phyloP scores from a whole-genome alignment of 208 protist genomes.

The Trypanosoma platydactyli region DNA sequence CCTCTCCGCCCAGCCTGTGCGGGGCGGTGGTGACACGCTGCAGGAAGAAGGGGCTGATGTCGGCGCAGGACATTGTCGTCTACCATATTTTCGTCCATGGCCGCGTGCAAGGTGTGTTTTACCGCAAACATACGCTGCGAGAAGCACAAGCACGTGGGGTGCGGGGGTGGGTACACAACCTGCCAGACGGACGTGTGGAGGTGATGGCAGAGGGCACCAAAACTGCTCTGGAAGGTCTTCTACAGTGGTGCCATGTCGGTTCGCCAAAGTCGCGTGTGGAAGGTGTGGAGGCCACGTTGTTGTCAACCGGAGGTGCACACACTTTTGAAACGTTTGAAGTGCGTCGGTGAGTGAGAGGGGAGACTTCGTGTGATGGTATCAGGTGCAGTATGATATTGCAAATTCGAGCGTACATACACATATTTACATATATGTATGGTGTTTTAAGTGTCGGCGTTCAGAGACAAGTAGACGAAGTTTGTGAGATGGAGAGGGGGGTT shows the following conservation, averaged over 20 bases:
- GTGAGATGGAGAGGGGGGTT: slow-evolving; percentile 3
- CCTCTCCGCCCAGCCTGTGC: not conserved
- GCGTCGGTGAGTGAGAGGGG: not conserved
- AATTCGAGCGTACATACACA: not conserved
- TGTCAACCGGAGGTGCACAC: not conserved
- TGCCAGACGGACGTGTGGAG: slow-evolving; percentile 73
- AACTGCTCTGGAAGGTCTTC: slow-evolving; percentile 41
- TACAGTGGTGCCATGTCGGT: slow-evolving; percentile 75
- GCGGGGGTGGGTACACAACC: slow-evolving; percentile 84
- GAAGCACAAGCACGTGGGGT: slow-evolving; percentile 47
- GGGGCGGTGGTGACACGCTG: not conserved
- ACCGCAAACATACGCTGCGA: slow-evolving; percentile 75
- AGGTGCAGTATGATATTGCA: slow-evolving; percentile 5
- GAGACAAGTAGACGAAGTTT: not conserved
- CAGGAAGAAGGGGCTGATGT: not conserved
- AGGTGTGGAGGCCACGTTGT: slow-evolving; percentile 12
- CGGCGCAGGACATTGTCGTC: not conserved
- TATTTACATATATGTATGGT: slow-evolving; percentile 12
- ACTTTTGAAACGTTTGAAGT: slow-evolving; percentile 22
- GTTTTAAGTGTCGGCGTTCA: too few species aligned
- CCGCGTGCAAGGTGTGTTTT: slow-evolving; percentile 90
- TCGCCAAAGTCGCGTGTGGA: slow-evolving; percentile 64
- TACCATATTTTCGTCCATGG: slow-evolving; percentile 74
- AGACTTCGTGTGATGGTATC: slow-evolving; percentile 38
- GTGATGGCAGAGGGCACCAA: slow-evolving; percentile 65